Evolutionary conservation across 2,329 filamentous ascomycete genomes (phyloP), one percentile per base, ranked within the genome.

Genomic region (Pseudocercospora cruenta): DNA sequence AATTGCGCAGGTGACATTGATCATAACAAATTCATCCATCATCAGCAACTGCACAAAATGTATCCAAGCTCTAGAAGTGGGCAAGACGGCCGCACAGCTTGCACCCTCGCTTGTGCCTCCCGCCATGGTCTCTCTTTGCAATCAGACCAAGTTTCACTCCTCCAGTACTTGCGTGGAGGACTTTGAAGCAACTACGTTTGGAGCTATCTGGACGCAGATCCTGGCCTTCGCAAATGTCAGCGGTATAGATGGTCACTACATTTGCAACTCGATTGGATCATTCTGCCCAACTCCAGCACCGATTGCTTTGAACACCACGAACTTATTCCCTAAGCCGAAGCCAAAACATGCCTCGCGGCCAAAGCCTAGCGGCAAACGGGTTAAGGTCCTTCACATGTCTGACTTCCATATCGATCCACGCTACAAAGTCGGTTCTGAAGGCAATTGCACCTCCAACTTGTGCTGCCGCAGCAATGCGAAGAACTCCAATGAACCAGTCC

Each of bases 131-230:
- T 76, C 76, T 1, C 75, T 88, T 1, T 88, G 86, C 75, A 79
- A 84, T 67, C 73, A 76, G 12, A 85, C 81, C 10, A 71, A 75
- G 6, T 84, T 86, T 64, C 74, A 79, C n/a, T 80, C 81, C 0
- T 82, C 84, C 66, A 70, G 76, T 10, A 80, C 80, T 0, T 88
- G 86, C 70, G 77, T 80, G 60, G 77, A 80, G 22, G 80, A 80
- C 49, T 88, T 84, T 65, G 77, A 80, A 1, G 79, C 80, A 2
- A 75, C 77, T 16, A 83, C 78, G 16, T 85, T 84, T 67, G 86
- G 86, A 19, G 82, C 84, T 0, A 80, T 86, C 62, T 88, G 85
- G 85, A 85, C 85, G 4, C 86, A 88, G 70, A 78, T 88, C 1
- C 76, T 88, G 33, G 80, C 83, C 2, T 78, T 82, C 51, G 85